Evolutionary conservation across 2,329 filamentous ascomycete species (phyloP), one percentile per base, ranked within the genome.

Genomic region (Ascocoryne sarcoides): DNA sequence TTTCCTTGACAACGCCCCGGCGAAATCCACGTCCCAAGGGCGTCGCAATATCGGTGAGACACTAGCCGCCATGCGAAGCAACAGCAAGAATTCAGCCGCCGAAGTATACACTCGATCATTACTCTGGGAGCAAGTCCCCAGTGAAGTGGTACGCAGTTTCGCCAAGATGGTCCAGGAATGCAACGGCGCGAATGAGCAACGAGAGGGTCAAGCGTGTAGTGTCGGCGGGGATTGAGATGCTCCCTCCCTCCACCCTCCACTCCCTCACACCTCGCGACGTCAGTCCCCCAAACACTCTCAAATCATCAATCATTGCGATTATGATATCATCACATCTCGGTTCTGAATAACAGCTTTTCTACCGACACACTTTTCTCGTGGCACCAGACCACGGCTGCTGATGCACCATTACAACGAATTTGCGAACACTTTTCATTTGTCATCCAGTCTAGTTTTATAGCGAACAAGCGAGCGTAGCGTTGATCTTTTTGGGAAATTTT

Each of bases 41-140:
- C 79, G 84, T 49, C 76, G 79, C 56, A 88, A 85, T 61, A 75
- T 92, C 34, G 84, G 82, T 32, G 82, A 94, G 52, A 82, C 87
- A 5, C 74, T 95, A 34, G 79, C 83, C 37, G 79, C 76, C 33
- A 86, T 95, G 78, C 80, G 86, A 50, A 69, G 69, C 52, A 76
- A 71, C 55, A 75, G 71, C 57, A 86, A 86, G 64, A 76, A 83
- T 17, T 75, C 76, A 37, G 83, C 82, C 35, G 84, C 89, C 42
- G 88, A 95, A 56, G 85, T 95, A 31, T 95, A 95, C 66, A 93
- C 89, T 23, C 77, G 90, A 43, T 94, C 87, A 47, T 73, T 96
- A 46, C 78, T 96, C 43, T 95, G 87, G 86, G 88, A 95, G 58
- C 85, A 89, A 63, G 89, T 96, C 54, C 89, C 92, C 10, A 75